phyloP scores from a whole-genome alignment of 805 yeast species.

The Starmera caribaea region DNA sequence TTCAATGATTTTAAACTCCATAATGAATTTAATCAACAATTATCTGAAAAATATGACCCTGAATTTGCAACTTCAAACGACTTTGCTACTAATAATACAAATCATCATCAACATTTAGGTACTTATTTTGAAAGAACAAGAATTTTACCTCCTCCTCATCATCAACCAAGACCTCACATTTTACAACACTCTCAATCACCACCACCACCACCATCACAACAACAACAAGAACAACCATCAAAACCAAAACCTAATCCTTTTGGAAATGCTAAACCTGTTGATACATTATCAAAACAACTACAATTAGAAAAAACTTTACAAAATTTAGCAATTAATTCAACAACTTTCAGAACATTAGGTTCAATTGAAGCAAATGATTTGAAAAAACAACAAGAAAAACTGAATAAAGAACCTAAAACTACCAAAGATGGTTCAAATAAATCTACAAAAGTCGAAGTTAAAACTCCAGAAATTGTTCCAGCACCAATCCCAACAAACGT shows the following conservation, averaged over 20 bases:
- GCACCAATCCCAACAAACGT: too few relatives aligned
- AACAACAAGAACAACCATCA: conserved; percentile 16
- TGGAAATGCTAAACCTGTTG: conserved; percentile 83
- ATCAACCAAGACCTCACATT: conserved; percentile 8
- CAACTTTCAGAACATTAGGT: conserved; percentile 23
- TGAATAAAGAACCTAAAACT: too few relatives aligned
- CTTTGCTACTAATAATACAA: conserved; percentile 2
- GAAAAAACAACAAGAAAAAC: too few relatives aligned
- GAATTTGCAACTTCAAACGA: neutral
- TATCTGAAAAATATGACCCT: conserved; percentile 16
- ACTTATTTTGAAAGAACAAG: neutral
- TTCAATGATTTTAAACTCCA: conserved; percentile 15
- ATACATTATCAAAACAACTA: conserved; percentile 51
- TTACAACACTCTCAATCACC: conserved; percentile 1
- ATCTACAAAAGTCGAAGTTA: too few relatives aligned
- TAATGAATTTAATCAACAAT: conserved; percentile 14
- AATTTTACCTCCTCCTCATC: conserved; percentile 3
- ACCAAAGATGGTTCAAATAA: too few relatives aligned
- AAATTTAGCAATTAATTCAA: conserved; percentile 34
- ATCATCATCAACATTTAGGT: neutral
- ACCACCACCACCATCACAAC: conserved; percentile 7
- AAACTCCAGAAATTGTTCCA: too few relatives aligned
- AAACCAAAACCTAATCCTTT: conserved; percentile 46
- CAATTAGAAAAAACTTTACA: conserved; percentile 48
- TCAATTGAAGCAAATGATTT: too few relatives aligned